Base-by-base conservation (phyloP, 805 yeast species). In the Teunomyces stri region DNA sequence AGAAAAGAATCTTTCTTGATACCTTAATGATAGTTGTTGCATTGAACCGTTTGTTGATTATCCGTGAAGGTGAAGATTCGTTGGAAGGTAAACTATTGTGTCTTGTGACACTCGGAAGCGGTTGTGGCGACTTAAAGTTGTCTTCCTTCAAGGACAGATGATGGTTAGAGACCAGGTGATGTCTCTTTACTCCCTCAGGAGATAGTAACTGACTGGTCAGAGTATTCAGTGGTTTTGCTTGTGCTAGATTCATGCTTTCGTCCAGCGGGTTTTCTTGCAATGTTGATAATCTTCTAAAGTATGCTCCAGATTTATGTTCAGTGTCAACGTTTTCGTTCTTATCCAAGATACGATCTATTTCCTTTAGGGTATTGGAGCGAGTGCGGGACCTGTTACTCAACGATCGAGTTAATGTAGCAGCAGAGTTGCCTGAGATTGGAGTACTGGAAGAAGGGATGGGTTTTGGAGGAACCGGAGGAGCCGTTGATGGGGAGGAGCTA, bases 201-300 rank as follows among this genome's bases (percentile, higher is more conserved):
- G 27, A 13, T 7, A 11, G 12, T 7, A 27, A 25, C 28, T 21
- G 13, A 27, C 12, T 37, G 27, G 27, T 22, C 40, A 20, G 40
- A 12, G n/a, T 5, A 13, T 11, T 21, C 40, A 20, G 40, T 5
- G 29, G 15, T n/a, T 22, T 37, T 13, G 29, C 22, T 22, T 37
- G 40, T 4, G 42, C 15, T 3, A 18, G 35, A 27, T 27, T 4
- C 27, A 11, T 28, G 15, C 16, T 22, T 45, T 64, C 70, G 43
- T 67, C 74, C 2, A 47, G 38, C 3, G 76, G 76, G 11, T 55
- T 52, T 49, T 85, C 90, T 9, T 82, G 84, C 12, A 85, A 61
- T 0, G 85, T 81, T 0, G 89, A 82, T 34, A 85, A 62, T 50
- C 89, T 71, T 55, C 84, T 73, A 64, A 83, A 82, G 58, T 82